Percentiles rank a stretch among this genome's conserved stretches.
Evolutionary conservation across 345 rosid genomes (phyloP).

Genomic region (Aquilaria yunnanensis): DNA sequence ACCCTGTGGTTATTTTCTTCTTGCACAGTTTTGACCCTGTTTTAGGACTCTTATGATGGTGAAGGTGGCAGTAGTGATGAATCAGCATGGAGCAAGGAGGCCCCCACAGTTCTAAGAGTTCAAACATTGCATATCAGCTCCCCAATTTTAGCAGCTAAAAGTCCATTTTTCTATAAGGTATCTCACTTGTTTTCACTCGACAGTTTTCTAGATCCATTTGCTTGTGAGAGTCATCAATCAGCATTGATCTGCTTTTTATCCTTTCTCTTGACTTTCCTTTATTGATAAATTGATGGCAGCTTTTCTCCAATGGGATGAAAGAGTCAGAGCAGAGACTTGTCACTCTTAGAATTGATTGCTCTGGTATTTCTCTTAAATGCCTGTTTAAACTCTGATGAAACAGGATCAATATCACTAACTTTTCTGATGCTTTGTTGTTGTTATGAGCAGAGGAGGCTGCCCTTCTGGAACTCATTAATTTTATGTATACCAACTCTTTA

Average conservation of each 20-base stretch:
- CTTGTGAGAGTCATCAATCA: slow-evolving; percentile 1
- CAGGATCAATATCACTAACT: background rate
- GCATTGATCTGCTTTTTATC: background rate
- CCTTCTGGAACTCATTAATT: slow-evolving; percentile 68
- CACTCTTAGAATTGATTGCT: slow-evolving; percentile 60
- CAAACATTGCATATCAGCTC: slow-evolving; percentile 66
- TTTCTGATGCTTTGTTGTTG: slow-evolving; percentile 2
- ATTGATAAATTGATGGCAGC: slow-evolving; percentile 26
- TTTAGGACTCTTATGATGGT: slow-evolving; percentile 21
- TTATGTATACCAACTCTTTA: slow-evolving; percentile 56
- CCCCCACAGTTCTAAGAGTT: slow-evolving; percentile 37
- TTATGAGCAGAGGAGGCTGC: slow-evolving; percentile 69
- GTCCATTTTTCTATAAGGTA: slow-evolving; percentile 79
- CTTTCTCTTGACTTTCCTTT: background rate
- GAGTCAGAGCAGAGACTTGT: slow-evolving; percentile 65
- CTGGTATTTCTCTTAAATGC: slow-evolving; percentile 31
- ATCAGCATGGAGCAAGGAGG: slow-evolving; percentile 31
- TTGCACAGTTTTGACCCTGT: background rate
- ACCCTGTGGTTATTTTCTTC: too few species aligned
- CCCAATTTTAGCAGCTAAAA: slow-evolving; percentile 69
- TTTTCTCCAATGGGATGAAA: slow-evolving; percentile 77
- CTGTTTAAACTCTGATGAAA: too few species aligned
- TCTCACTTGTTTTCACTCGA: background rate
- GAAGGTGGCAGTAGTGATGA: slow-evolving; percentile 28
- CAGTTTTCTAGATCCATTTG: background rate